phyloP scores from a whole-genome alignment of 805 yeast genomes.

The Nakazawaea sp. region DNA sequence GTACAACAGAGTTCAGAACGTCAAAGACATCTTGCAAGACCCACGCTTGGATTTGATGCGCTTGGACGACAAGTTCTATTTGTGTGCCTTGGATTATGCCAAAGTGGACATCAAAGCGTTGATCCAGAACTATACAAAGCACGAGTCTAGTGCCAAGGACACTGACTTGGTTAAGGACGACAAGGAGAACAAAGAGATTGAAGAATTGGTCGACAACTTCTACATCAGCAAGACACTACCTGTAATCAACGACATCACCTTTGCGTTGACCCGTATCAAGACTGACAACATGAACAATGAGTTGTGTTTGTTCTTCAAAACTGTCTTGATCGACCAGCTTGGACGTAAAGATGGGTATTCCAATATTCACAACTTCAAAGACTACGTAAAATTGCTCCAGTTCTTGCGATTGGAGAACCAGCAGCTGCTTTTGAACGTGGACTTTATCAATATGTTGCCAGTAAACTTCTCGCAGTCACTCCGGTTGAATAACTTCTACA shows the following conservation, averaged over 20 bases:
- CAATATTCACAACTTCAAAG: constrained; percentile 22
- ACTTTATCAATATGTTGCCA: constrained; percentile 13
- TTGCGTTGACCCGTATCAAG: constrained; percentile 28
- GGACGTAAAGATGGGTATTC: constrained; percentile 7
- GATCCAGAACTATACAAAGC: constrained; percentile 1
- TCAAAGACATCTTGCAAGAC: constrained; percentile 42
- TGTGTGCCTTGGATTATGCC: constrained; percentile 40
- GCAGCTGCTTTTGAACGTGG: constrained; percentile 19
- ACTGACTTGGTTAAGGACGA: background rate
- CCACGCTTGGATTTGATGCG: constrained; percentile 37
- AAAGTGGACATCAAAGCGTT: constrained; percentile 23
- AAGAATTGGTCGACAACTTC: constrained; percentile 24
- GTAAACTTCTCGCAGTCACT: constrained; percentile 14
- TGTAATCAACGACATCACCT: constrained; percentile 15
- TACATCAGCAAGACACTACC: constrained; percentile 18
- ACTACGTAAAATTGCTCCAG: constrained; percentile 25
- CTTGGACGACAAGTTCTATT: constrained; percentile 21
- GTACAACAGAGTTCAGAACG: constrained; percentile 58
- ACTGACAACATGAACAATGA: constrained; percentile 23
- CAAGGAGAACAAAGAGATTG: constrained; percentile 17
- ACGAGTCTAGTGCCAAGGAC: background rate
- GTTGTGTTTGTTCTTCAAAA: constrained; percentile 19
- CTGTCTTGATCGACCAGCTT: too few relatives aligned
- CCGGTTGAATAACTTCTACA: constrained; percentile 6
- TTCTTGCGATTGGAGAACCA: constrained; percentile 30